A percentile compares a stretch with the other conserved stretches of the same genome.
Evolutionary conservation across 225 moss, liverwort and hornwort species (phyloP).

Genomic region (Physcomitrellopsis africana): DNA sequence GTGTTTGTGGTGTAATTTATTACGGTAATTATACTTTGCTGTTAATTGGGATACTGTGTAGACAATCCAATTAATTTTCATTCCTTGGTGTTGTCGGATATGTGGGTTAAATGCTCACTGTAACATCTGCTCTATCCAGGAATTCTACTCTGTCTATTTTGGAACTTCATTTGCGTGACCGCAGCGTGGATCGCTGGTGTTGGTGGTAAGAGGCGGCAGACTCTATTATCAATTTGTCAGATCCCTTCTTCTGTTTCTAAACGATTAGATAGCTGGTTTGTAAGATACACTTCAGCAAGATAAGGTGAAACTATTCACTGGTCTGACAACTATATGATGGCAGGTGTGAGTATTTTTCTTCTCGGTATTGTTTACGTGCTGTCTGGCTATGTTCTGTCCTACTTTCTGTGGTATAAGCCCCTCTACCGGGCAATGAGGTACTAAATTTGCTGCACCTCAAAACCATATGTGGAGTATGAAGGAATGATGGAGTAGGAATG

Average conservation of each 20-base stretch:
- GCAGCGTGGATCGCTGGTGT: conserved; percentile 74
- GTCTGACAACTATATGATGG: conserved; percentile 26
- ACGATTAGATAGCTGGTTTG: not conserved
- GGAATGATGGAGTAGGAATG: too few species aligned
- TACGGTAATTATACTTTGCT: not conserved
- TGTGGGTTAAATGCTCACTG: not conserved
- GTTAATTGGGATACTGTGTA: not conserved
- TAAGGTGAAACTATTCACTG: too few species aligned
- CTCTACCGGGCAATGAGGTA: conserved; percentile 97
- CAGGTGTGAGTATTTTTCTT: conserved; percentile 86
- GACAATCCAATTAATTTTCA: not conserved
- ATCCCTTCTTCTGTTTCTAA: not conserved
- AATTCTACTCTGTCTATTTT: conserved; percentile 71
- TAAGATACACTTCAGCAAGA: not conserved
- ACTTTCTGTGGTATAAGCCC: conserved; percentile 96
- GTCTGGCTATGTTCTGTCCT: conserved; percentile 73
- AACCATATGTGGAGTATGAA: not conserved
- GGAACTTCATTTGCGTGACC: conserved; percentile 85
- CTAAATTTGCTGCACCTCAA: not conserved
- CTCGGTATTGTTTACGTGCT: conserved; percentile 82
- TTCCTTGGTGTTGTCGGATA: not conserved
- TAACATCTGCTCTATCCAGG: conserved; percentile 51
- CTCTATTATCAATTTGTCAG: conserved; percentile 4
- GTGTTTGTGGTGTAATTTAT: conserved; percentile 5
- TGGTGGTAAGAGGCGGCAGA: conserved; percentile 62